Evolutionary conservation across 208 protist species (phyloP), one percentile per base, ranked within the genome.

Genomic region (Angomonas deanei): DNA sequence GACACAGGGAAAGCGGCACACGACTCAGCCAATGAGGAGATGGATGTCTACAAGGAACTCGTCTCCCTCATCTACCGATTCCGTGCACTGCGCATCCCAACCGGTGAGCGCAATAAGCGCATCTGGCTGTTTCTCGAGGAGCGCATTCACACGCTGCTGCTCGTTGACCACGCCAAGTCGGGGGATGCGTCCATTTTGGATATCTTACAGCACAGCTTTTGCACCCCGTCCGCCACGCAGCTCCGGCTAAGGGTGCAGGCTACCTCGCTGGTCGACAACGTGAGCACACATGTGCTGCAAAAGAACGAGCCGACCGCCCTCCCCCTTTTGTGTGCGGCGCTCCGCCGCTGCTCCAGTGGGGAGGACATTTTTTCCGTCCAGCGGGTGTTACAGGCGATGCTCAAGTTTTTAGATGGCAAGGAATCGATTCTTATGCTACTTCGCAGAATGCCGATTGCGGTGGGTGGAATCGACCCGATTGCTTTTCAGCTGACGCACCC

Each of bases 401-500:
- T 83, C n/a, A 19, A 23, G 2, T 27, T 77, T 49, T 27, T 92
- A n/a, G 32, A 70, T 5, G 66, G 72, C 8, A 39, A 56, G 5
- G 69, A 69, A 36, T 69, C 68, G 24, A 70, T 89, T 53, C 66
- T 84, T 34, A 28, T 82, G n/a, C 74, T 92, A 39, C 74, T 92
- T 30, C 72, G 81, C 10, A 79, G 82, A 49, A 89, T 88, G 80
- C 47, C 82, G n/a, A 30, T 84, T 0, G 79, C 86, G 0, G 58
- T 84, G 3, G 77, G 76, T 6, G 86, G 86, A 2, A 66, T 92
- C 4, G 78, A 83, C 31, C 79, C 86, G 6, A 53, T 92, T 10
- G 78, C 70, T 17, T 73, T 78, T 52, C 86, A 92, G 58, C 66
- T 92, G 50, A 80, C 79, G 42, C 72, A 85, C 58, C 53, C 82